Base-by-base conservation (phyloP, 169 alveolate genomes). In the Cryptosporidium sp. region DNA sequence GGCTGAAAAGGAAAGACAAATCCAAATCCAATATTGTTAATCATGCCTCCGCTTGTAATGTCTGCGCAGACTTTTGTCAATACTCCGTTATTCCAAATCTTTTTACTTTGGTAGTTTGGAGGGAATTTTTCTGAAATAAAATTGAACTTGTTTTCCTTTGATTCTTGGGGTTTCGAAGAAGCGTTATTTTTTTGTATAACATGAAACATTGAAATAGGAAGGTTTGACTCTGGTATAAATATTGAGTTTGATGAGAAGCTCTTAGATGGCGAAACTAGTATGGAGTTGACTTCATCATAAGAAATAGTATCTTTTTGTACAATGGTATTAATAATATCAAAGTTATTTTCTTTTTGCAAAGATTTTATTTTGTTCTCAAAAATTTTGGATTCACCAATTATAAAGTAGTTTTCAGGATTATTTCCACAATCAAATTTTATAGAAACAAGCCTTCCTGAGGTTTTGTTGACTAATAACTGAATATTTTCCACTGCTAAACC, bases 81-180 rank as follows among this genome's bases (percentile, higher is more conserved):
- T 31, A 80, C 89, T 37, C 89, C 89, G 35, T 65, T 65, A 18
- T 44, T 67, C 89, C 89, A 80, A 62, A 29, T 80, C 56, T 62
- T 80, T 44, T 39, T 37, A 12, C 21, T 60, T 29, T 62, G 65
- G 33, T 14, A 7, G 26, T 80, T 48, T 10, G 89, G 69, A 7
- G 89, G 75, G 62, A 61, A 80, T 60, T 35, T 60, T 21, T 61
- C 35, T 42, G 89, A 80, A 1, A 31, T 44, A 44, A 12, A 80
- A 14, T 23, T 8, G 2, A 51, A 52, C 8, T 26, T 10, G 26
- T 37, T 37, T 33, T 18, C 48, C 29, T 10, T 65, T 12, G 72
- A 31, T n/a, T 65, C 51, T 3, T 26, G 72, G 6, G 18, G 10
- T 8, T 33, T 33, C 5, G 70, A 10, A 31, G 39, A 10, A 45